Evolutionary conservation across 1,284 basidiomycete species (phyloP).

Genomic region (Testicularia cyperi): DNA sequence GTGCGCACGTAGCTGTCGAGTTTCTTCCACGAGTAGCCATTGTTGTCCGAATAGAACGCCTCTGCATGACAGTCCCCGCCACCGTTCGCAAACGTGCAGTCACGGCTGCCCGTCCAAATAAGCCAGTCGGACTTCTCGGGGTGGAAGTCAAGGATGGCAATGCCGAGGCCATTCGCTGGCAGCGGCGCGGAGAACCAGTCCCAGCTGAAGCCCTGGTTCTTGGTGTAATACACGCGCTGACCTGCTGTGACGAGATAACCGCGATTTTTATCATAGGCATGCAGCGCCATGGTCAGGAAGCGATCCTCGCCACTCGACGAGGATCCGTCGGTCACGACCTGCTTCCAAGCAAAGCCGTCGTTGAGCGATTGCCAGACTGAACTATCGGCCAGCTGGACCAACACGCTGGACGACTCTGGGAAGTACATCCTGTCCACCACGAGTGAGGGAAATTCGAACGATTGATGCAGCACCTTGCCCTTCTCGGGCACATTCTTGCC

Average conservation of each 20-base stretch:
- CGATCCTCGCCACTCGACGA: constrained; percentile 7
- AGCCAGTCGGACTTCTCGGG: constrained; percentile 76
- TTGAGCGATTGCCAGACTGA: constrained; percentile 89
- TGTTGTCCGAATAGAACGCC: constrained; percentile 44
- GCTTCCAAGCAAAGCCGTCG: constrained; percentile 88
- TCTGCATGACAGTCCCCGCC: constrained; percentile 49
- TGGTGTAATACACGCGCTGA: constrained; percentile 72
- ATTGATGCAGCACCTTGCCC: constrained; percentile 56
- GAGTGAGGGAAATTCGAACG: constrained; percentile 71
- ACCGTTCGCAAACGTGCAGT: constrained; percentile 62
- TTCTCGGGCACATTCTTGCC: constrained; percentile 59
- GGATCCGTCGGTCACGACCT: constrained; percentile 63
- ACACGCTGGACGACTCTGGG: constrained; percentile 69
- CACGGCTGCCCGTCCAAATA: constrained; percentile 86
- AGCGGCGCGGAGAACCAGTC: constrained; percentile 67
- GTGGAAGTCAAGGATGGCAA: constrained; percentile 82
- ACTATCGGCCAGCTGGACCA: constrained; percentile 76
- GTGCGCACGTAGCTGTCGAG: constrained; percentile 85
- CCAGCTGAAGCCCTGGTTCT: constrained; percentile 79
- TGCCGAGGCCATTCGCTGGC: constrained; percentile 76
- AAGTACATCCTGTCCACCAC: constrained; percentile 84
- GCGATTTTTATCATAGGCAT: constrained; percentile 74
- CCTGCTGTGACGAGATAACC: constrained; percentile 83
- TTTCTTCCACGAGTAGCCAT: constrained; percentile 75
- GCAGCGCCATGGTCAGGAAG: constrained; percentile 76